These are phyloP conservation scores for Haberlea rhodopensis DNA, from an alignment of 257 asterid genomes.

Conservation along the genomic window DNA sequence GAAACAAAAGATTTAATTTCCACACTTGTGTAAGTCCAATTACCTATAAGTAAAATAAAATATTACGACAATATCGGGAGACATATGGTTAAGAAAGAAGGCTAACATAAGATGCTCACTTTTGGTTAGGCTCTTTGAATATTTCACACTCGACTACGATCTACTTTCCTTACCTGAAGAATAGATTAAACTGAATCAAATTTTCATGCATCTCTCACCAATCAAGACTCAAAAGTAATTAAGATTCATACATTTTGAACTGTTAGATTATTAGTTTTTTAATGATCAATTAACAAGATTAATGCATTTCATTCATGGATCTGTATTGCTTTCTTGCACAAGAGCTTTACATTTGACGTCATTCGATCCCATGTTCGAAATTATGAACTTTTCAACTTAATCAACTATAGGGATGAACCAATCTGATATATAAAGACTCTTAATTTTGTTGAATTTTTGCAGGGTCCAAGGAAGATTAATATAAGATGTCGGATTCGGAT, in stretches of 20 bases:
- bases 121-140: constrained; percentile 48
- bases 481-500: constrained; percentile 29
- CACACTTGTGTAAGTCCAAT: too few species aligned
- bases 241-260: not conserved
- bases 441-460: not conserved
- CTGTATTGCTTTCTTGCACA: not conserved
- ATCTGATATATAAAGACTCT: not conserved
- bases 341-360: too few species aligned
- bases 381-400: too few species aligned
- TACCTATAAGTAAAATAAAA: not conserved
- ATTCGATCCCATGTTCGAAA: too few species aligned
- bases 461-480: constrained; percentile 16
- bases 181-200: constrained; percentile 9
- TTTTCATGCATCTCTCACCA: constrained; percentile 8
- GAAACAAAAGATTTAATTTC: too few species aligned
- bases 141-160: constrained; percentile 29
- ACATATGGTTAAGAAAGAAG: constrained; percentile 13
- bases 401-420: too few species aligned
- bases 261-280: not conserved
- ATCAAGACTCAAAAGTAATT: constrained; percentile 26
- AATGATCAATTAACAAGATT: not conserved
- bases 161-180: constrained; percentile 10
- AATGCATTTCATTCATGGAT: not conserved
- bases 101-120: constrained; percentile 26
- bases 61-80: constrained; percentile 24